phyloP scores from a whole-genome alignment of 345 rosid genomes.

The Melaleuca alternifolia region DNA sequence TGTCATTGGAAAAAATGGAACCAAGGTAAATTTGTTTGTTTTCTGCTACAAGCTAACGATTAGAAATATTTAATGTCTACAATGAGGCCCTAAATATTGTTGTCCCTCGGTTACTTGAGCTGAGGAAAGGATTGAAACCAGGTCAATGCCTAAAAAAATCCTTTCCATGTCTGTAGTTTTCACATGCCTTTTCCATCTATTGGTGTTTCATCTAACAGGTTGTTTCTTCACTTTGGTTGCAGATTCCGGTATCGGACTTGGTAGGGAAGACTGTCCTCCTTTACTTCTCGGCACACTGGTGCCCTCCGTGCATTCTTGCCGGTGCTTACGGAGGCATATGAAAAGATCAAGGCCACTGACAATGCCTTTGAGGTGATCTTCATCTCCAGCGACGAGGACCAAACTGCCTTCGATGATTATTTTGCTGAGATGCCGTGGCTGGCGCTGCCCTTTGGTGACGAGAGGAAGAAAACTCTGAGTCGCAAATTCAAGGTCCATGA shows the following conservation, averaged over 20 bases:
- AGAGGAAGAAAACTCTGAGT: no score
- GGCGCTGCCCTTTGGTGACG: no score
- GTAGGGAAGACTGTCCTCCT: constrained; percentile 33
- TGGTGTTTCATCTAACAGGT: neutral
- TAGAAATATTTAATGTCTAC: neutral
- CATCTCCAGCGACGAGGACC: no score
- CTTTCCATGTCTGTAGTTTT: neutral
- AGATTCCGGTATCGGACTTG: constrained; percentile 26
- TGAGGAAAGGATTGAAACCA: neutral
- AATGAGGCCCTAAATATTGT: neutral
- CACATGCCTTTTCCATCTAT: neutral
- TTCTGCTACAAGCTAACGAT: neutral
- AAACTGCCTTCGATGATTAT: no score
- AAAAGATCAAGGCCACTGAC: no score
- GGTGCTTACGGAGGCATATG: no score
- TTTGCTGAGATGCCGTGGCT: no score
- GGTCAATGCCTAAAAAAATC: neutral
- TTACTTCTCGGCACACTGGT: constrained; percentile 38
- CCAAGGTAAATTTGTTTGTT: constrained; percentile 1
- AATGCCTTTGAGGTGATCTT: no score
- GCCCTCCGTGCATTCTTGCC: no score
- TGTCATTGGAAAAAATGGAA: constrained; percentile 11
- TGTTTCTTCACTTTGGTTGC: neutral
- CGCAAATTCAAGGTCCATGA: no score
- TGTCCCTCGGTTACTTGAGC: neutral